phyloP scores from a whole-genome alignment of 1,284 basidiomycete genomes.

The Puccinia brachypodii region DNA sequence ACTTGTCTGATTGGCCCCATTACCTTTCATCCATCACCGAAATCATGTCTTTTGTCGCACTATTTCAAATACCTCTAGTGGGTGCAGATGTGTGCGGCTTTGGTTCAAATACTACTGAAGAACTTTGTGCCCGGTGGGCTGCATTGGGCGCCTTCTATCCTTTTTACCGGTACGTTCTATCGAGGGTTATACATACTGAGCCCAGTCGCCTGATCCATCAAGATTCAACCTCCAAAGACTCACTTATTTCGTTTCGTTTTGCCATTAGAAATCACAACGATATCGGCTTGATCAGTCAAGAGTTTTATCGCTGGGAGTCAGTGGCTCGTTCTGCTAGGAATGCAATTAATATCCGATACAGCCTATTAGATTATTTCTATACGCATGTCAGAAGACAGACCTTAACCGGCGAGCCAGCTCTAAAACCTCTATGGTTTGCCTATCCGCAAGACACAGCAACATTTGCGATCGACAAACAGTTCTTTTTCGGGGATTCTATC shows the following conservation, averaged over 20 bases:
- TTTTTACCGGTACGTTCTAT: slow-evolving; percentile 63
- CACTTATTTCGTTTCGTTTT: slow-evolving; percentile 60
- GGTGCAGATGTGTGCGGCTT: slow-evolving; percentile 65
- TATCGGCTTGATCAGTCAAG: slow-evolving; percentile 62
- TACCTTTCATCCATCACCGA: slow-evolving; percentile 63
- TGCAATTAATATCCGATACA: slow-evolving; percentile 67
- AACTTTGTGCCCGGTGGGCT: slow-evolving; percentile 70
- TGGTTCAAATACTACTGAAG: slow-evolving; percentile 67
- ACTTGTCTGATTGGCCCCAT: slow-evolving; percentile 48
- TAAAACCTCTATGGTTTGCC: slow-evolving; percentile 73
- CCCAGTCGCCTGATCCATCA: slow-evolving; percentile 55
- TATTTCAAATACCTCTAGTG: slow-evolving; percentile 70
- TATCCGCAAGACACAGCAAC: slow-evolving; percentile 69
- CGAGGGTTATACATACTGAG: slow-evolving; percentile 57
- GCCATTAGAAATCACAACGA: slow-evolving; percentile 62
- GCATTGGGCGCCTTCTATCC: slow-evolving; percentile 71
- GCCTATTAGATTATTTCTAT: slow-evolving; percentile 71
- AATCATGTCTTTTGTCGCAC: slow-evolving; percentile 65
- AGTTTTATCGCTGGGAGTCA: slow-evolving; percentile 68
- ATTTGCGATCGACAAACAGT: slow-evolving; percentile 69
- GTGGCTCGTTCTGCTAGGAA: slow-evolving; percentile 66
- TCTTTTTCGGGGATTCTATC: slow-evolving; percentile 68
- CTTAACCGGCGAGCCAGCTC: slow-evolving; percentile 67
- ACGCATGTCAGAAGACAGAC: slow-evolving; percentile 67
- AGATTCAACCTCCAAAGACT: slow-evolving; percentile 22